Evolutionary conservation across 1,284 basidiomycete species (phyloP).

Genomic region (Moesziomyces sp.): DNA sequence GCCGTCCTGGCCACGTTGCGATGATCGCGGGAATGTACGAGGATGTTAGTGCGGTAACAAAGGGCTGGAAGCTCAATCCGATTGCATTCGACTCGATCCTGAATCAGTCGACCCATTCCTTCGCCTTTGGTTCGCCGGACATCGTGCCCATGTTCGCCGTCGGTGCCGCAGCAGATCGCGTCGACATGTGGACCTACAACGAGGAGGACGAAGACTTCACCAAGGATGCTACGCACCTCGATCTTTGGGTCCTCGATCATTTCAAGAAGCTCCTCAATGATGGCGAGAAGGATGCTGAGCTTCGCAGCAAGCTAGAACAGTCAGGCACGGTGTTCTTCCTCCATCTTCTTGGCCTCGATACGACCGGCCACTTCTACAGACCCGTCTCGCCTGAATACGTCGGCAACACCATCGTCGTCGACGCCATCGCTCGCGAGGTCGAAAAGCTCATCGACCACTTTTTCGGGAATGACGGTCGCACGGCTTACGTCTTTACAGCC

Average conservation of each 20-base stretch:
- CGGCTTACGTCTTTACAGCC: conserved; percentile 84
- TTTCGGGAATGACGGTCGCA: conserved; percentile 73
- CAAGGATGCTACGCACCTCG: conserved; percentile 79
- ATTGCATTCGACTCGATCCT: conserved; percentile 90
- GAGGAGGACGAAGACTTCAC: conserved; percentile 75
- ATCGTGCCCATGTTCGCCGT: conserved; percentile 88
- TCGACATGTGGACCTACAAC: conserved; percentile 81
- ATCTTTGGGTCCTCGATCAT: conserved; percentile 82
- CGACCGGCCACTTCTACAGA: conserved; percentile 86
- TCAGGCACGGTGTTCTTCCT: conserved; percentile 80
- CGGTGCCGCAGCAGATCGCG: conserved; percentile 76
- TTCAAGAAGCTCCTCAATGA: conserved; percentile 71
- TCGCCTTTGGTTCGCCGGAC: conserved; percentile 87
- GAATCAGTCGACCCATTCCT: conserved; percentile 82
- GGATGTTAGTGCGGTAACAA: conserved; percentile 86
- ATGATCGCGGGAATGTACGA: conserved; percentile 94
- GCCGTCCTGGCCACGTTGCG: conserved; percentile 85
- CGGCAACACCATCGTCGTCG: conserved; percentile 83
- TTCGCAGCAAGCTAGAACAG: conserved; percentile 71
- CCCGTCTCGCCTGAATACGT: conserved; percentile 91
- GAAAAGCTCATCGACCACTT: conserved; percentile 76
- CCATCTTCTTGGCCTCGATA: conserved; percentile 85
- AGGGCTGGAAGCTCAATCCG: conserved; percentile 91
- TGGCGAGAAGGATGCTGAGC: conserved; percentile 56
- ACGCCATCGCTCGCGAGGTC: conserved; percentile 78